A percentile compares a stretch with the other conserved stretches of the same genome.
These are phyloP conservation scores for Puya raimondii DNA, from an alignment of 176 grass and related monocot species.

Conservation along the genomic window DNA sequence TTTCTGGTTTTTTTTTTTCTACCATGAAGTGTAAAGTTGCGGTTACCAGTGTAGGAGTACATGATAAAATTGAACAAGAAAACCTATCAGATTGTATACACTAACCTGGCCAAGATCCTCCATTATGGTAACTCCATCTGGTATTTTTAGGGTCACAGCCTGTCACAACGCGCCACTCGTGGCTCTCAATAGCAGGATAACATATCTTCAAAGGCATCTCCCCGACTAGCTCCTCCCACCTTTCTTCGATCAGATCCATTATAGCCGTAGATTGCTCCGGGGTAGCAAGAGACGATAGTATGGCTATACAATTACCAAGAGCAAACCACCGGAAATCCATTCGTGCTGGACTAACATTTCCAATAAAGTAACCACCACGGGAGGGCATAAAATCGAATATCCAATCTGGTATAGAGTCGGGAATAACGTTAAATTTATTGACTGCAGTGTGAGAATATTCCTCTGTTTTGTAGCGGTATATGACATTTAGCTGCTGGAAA, in stretches of 20 bases:
- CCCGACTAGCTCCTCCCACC: conserved; percentile 88
- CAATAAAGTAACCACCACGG: conserved; percentile 80
- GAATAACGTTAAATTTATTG: conserved; percentile 96
- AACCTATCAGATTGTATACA: background rate
- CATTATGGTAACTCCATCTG: conserved; percentile 94
- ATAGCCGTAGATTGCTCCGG: conserved; percentile 84
- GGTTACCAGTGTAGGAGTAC: background rate
- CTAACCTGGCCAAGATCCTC: conserved; percentile 95
- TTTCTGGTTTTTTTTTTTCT: too few species aligned
- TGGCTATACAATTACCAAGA: conserved; percentile 87
- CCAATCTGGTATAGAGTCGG: conserved; percentile 95
- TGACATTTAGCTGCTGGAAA: conserved; percentile 73
- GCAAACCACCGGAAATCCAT: conserved; percentile 99
- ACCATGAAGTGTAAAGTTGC: background rate
- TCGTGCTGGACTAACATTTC: conserved; percentile 84
- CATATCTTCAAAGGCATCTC: conserved; percentile 92
- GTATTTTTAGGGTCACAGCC: conserved; percentile 94
- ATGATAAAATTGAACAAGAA: background rate
- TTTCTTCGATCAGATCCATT: conserved; percentile 86
- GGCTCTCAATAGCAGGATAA: conserved; percentile 82
- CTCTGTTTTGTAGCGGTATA: conserved; percentile 96
- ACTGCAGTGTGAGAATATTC: conserved; percentile 95
- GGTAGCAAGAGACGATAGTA: conserved; percentile 78
- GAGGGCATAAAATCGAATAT: conserved; percentile 93
- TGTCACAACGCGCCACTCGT: conserved; percentile 87